A percentile compares a stretch with the other conserved stretches of the same genome.
Evolutionary conservation across 1,139 yeast species (phyloP).

Genomic region (Taiozyma sp.): DNA sequence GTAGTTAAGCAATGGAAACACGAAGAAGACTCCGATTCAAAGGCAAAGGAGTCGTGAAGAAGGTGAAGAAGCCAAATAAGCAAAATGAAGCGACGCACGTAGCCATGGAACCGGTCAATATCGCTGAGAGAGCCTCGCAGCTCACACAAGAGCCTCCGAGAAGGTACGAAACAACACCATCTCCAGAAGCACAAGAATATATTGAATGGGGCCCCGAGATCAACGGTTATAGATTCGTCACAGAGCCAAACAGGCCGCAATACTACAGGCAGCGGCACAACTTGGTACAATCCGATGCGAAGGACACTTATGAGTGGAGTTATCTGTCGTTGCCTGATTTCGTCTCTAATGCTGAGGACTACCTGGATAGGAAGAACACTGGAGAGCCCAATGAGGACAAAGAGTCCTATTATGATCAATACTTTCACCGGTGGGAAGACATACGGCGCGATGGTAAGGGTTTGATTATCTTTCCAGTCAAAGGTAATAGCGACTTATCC

Average conservation of each 20-base stretch:
- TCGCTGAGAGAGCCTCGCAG: not conserved
- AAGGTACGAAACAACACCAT: not conserved
- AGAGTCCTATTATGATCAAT: constrained; percentile 21
- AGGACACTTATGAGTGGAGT: constrained; percentile 14
- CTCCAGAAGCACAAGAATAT: not conserved
- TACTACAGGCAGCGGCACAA: constrained; percentile 12
- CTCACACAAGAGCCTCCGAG: not conserved
- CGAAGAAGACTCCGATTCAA: not conserved
- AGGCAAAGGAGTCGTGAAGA: not conserved
- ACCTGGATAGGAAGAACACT: not conserved
- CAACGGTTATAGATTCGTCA: constrained; percentile 30
- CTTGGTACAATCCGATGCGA: not conserved
- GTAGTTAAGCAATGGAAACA: not conserved
- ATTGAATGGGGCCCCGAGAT: constrained; percentile 31
- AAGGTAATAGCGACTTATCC: constrained; percentile 6
- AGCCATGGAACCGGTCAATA: not conserved
- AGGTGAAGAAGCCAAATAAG: not conserved
- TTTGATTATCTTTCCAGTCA: constrained; percentile 16
- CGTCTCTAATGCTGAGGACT: constrained; percentile 2
- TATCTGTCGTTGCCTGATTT: constrained; percentile 15
- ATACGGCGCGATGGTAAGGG: constrained; percentile 9
- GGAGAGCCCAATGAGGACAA: not conserved
- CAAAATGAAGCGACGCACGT: not conserved
- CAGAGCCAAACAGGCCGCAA: not conserved
- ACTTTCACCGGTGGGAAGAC: constrained; percentile 26